phyloP scores from a whole-genome alignment of 2,329 filamentous ascomycete species.

The Botrytis tulipae region DNA sequence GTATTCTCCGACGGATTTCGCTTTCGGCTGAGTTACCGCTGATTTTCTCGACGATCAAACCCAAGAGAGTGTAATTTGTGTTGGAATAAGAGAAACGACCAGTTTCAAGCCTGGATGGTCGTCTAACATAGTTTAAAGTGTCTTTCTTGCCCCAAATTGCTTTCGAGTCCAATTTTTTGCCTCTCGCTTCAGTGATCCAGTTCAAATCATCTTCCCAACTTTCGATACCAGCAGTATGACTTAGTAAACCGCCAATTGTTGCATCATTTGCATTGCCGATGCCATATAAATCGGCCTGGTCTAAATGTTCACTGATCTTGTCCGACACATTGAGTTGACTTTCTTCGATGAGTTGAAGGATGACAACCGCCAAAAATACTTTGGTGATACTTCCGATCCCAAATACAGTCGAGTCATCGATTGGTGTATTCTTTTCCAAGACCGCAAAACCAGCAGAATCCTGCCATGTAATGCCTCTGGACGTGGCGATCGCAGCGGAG shows the following conservation, averaged over 20 bases:
- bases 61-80: neutral
- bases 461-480: conserved; percentile 22
- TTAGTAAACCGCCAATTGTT: conserved; percentile 21
- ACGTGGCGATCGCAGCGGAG: conserved; percentile 23
- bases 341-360: conserved; percentile 25
- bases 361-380: conserved; percentile 24
- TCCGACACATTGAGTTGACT: conserved; percentile 17
- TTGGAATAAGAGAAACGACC: neutral
- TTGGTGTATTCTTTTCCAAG: neutral
- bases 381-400: conserved; percentile 29
- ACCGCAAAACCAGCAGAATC: conserved; percentile 11
- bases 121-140: conserved; percentile 23
- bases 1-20: neutral
- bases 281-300: neutral
- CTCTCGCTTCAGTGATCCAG: conserved; percentile 23
- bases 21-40: neutral
- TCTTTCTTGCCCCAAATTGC: conserved; percentile 23
- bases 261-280: conserved; percentile 21
- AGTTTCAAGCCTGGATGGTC: neutral
- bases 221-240: conserved; percentile 22
- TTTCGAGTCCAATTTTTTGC: conserved; percentile 17
- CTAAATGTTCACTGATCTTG: conserved; percentile 11
- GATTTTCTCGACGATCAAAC: neutral
- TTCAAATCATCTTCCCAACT: conserved; percentile 26
- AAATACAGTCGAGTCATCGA: conserved; percentile 14